These are phyloP conservation scores for Trichophyton simii DNA, from an alignment of 2,329 filamentous ascomycete genomes.

Conservation along the genomic window DNA sequence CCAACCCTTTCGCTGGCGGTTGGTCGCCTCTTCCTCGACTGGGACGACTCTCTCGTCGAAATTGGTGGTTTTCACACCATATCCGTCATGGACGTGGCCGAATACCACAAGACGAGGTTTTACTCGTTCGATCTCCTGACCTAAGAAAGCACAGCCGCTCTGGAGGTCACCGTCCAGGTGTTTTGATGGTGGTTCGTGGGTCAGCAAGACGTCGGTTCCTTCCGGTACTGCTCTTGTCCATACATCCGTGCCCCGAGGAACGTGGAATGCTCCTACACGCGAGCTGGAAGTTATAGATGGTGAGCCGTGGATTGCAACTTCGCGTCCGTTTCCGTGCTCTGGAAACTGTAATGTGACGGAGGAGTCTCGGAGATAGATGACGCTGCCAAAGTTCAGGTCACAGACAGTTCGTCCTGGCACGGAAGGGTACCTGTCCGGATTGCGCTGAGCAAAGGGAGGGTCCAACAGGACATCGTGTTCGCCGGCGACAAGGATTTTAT, in stretches of 20 bases:
- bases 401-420: conserved; percentile 2
- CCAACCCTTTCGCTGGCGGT: background rate
- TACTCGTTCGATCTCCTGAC: conserved; percentile 14
- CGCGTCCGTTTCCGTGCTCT: background rate
- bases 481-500: conserved; percentile 38
- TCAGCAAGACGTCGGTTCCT: conserved; percentile 16
- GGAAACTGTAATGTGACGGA: conserved; percentile 11
- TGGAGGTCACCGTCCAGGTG: conserved; percentile 15
- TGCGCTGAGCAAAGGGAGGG: conserved; percentile 8
- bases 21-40: background rate
- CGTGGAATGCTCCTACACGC: conserved; percentile 16
- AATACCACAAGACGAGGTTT: conserved; percentile 18
- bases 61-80: conserved; percentile 5
- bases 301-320: conserved; percentile 1
- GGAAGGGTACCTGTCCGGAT: conserved; percentile 10
- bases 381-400: conserved; percentile 14
- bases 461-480: conserved; percentile 33
- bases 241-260: conserved; percentile 13
- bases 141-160: conserved; percentile 15
- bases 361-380: conserved; percentile 15
- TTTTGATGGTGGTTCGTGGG: conserved; percentile 16
- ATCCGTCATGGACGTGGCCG: conserved; percentile 18
- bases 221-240: conserved; percentile 15
- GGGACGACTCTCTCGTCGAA: background rate
- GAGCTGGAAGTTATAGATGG: background rate